phyloP scores from a whole-genome alignment of 2,329 filamentous ascomycete species.

The Botrytis medusae region DNA sequence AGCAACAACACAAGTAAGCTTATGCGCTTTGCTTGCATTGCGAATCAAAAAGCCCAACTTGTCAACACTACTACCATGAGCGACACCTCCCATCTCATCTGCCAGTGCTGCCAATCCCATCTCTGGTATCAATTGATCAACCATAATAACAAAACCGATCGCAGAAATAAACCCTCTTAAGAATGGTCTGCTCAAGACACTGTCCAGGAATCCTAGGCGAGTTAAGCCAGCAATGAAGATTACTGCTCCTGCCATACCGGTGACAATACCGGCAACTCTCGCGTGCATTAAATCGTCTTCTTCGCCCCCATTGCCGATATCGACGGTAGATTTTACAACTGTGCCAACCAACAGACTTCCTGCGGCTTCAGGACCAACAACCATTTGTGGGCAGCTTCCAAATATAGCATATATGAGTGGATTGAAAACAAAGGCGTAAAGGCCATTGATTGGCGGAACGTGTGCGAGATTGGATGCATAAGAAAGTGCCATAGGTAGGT shows the following conservation, averaged over 20 bases:
- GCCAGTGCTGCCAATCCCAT: constrained; percentile 72
- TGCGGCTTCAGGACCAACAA: constrained; percentile 92
- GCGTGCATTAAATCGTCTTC: constrained; percentile 69
- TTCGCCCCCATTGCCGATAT: constrained; percentile 62
- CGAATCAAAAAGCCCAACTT: constrained; percentile 78
- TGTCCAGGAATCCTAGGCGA: constrained; percentile 88
- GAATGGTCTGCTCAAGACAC: constrained; percentile 89
- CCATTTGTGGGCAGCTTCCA: constrained; percentile 88
- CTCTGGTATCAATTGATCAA: constrained; percentile 92
- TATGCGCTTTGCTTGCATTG: constrained; percentile 66
- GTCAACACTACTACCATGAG: constrained; percentile 81
- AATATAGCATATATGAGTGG: constrained; percentile 88
- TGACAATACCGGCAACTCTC: constrained; percentile 81
- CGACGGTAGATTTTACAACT: constrained; percentile 76
- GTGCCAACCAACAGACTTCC: constrained; percentile 88
- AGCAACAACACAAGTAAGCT: constrained; percentile 73
- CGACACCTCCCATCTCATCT: constrained; percentile 59
- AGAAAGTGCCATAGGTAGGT: constrained; percentile 94
- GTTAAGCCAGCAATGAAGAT: constrained; percentile 86
- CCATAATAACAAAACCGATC: constrained; percentile 92
- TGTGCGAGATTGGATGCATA: constrained; percentile 90
- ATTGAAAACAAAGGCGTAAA: constrained; percentile 93
- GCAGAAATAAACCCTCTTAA: constrained; percentile 94
- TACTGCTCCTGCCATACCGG: constrained; percentile 81
- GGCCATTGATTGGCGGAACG: constrained; percentile 86